These are phyloP conservation scores for Plicaturopsis crispa DNA, from an alignment of 768 basidiomycete genomes.

Conservation along the genomic window DNA sequence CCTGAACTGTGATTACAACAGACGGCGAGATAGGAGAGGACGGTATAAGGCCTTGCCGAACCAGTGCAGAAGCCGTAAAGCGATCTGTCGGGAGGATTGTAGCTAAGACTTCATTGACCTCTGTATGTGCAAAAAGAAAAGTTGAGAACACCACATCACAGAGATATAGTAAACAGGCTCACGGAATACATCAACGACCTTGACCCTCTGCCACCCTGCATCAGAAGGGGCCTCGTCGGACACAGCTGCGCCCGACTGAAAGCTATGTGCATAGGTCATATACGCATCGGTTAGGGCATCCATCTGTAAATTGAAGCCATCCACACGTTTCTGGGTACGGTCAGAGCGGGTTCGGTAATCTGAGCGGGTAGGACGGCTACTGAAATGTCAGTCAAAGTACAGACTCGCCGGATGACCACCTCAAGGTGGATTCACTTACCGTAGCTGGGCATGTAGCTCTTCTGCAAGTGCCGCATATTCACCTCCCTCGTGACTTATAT, in stretches of 20 bases:
- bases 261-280: not conserved
- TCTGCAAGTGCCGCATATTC: not conserved
- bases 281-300: not conserved
- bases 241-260: too few relatives aligned
- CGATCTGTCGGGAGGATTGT: not conserved
- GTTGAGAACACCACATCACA: not conserved
- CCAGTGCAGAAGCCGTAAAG: constrained; percentile 2
- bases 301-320: not conserved
- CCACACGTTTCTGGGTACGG: not conserved
- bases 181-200: not conserved
- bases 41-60: constrained; percentile 9
- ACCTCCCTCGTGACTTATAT: not conserved
- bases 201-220: not conserved
- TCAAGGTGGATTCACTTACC: not conserved
- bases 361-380: not conserved
- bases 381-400: not conserved
- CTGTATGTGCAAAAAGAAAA: not conserved
- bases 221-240: not conserved
- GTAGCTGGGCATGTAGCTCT: not conserved
- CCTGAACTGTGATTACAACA: constrained; percentile 5
- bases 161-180: not conserved
- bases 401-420: not conserved
- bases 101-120: not conserved
- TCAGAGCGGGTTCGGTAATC: not conserved
- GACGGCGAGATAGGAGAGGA: constrained; percentile 4